Evolutionary conservation across 2,329 filamentous ascomycete genomes (phyloP), one percentile per base, ranked within the genome.

Genomic region (Calonectria hongkongensis): DNA sequence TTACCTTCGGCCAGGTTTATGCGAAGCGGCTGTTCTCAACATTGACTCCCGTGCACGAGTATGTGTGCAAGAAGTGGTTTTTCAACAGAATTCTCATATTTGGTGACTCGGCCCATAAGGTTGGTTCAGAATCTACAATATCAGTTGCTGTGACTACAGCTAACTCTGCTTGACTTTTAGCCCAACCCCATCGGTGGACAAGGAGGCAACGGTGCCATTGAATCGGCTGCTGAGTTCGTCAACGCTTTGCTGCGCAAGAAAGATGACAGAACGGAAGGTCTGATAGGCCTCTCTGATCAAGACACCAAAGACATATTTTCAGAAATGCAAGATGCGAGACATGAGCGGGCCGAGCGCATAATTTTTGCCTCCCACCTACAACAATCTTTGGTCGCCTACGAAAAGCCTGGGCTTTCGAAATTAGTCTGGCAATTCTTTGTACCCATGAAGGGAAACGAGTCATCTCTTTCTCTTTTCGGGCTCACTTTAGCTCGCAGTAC

Each of bases 31-130:
- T 68, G 13, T 47, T 47, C 6, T 72, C 70, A n/a, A 81, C 79
- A 0, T 74, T 86, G 16, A 82, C 81, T 1, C 78, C 83, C 0
- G 65, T 85, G 1, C 83, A 65, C 62, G 84, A 87, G 73, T 83
- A 82, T 28, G 79, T 85, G 1, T 81, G 85, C 18, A 71, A 82
- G 15, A 79, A 81, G 47, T 87, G 85, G 83, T 81, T 83, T 58
- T 85, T 81, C 48, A 80, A 82, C 16, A 76, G 86, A 9, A 82
- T 85, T 7, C 78, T 86, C 1, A 76, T 82, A 0, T 81, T 87
- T 18, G 86, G 85, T 0, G 86, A 87, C 72, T 80, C 85, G 1
- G 83, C 81, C 7, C 85, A 87, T 74, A 87, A 72, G 70, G 66
- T 68, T 39, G 36, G 41, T 36, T 50, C 2, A n/a, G 4, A 33